Evolutionary conservation across 2,329 filamentous ascomycete species (phyloP), one percentile per base, ranked within the genome.

Genomic region (Alternaria atra): DNA sequence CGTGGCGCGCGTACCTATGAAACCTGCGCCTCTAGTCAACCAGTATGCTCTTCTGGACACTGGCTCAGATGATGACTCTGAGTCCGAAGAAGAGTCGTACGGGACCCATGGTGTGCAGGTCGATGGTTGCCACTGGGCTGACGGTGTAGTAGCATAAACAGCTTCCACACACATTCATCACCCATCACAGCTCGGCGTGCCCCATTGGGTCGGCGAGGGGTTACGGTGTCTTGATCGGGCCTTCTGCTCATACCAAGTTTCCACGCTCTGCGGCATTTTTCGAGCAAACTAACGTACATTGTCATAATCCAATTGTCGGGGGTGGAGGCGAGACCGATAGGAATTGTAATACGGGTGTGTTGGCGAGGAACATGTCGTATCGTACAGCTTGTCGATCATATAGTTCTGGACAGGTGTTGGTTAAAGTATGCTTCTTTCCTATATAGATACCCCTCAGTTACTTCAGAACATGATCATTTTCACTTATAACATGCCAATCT

Each of bases 41-140:
- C 69, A 73, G 62, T 73, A 76, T 67, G 63, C 73, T 65, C 64
- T 76, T 56, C 69, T 75, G 51, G 67, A 73, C 39, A 70, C 68
- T 35, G 65, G 72, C 52, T 66, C 67, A 6, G 72, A 75, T 17
- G 29, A 61, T 5, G 69, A 68, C 3, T 73, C 74, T 9, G 71
- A 73, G 8, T 71, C 66, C 7, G 73, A 76, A 8, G 64, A 69
- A 6, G 66, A 69, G n/a, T 67, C 63, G 10, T 73, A 67, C 51
- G 48, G 64, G 48, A 65, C 47, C 25, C 63, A 66, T n/a, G 68
- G 70, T 40, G 55, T 74, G n/a, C 58, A 51, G 13, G 52, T 73
- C 25, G 65, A 62, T 32, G 50, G 58, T 40, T 61, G 61, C 42
- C 60, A 65, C 29, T 76, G 69, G 70, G 64, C 61, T 17, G 61